These are phyloP conservation scores for Rasamsonia emersonii DNA, from an alignment of 2,329 filamentous ascomycete genomes.

Conservation along the genomic window DNA sequence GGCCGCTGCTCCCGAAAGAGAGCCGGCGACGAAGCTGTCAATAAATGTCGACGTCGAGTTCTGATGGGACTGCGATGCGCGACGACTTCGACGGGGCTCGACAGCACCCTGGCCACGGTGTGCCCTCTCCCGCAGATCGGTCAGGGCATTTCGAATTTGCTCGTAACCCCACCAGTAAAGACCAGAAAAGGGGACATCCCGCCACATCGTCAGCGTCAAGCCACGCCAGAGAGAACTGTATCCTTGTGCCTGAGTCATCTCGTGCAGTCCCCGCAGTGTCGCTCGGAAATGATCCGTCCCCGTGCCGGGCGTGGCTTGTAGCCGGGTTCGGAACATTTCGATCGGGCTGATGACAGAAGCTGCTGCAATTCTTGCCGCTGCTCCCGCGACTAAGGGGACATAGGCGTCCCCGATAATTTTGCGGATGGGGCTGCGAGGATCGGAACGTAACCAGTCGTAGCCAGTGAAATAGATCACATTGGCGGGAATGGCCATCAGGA, in stretches of 20 bases:
- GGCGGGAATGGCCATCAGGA: slow-evolving; percentile 86
- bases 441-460: slow-evolving; percentile 86
- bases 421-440: slow-evolving; percentile 62
- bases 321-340: slow-evolving; percentile 85
- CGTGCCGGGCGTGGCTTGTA: slow-evolving; percentile 63
- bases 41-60: slow-evolving; percentile 69
- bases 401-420: slow-evolving; percentile 57
- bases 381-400: slow-evolving; percentile 71
- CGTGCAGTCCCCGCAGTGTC: slow-evolving; percentile 64
- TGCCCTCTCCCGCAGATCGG: slow-evolving; percentile 53
- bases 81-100: slow-evolving; percentile 11
- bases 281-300: slow-evolving; percentile 64
- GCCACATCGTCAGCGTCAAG: slow-evolving; percentile 83
- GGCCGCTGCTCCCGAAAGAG: slow-evolving; percentile 71
- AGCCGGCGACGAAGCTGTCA: slow-evolving; percentile 84
- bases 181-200: slow-evolving; percentile 93
- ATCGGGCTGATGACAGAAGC: slow-evolving; percentile 80
- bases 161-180: slow-evolving; percentile 99
- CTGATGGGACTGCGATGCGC: slow-evolving; percentile 48
- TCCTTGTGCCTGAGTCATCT: slow-evolving; percentile 71
- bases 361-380: slow-evolving; percentile 67
- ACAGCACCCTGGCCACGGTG: slow-evolving; percentile 6
- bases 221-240: slow-evolving; percentile 84
- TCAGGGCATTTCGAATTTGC: slow-evolving; percentile 62
- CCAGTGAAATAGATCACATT: slow-evolving; percentile 99